A percentile compares a stretch with the other conserved stretches of the same genome.
phyloP scores from a whole-genome alignment of 2,329 filamentous ascomycete species.

The Aschersonia sp. region DNA sequence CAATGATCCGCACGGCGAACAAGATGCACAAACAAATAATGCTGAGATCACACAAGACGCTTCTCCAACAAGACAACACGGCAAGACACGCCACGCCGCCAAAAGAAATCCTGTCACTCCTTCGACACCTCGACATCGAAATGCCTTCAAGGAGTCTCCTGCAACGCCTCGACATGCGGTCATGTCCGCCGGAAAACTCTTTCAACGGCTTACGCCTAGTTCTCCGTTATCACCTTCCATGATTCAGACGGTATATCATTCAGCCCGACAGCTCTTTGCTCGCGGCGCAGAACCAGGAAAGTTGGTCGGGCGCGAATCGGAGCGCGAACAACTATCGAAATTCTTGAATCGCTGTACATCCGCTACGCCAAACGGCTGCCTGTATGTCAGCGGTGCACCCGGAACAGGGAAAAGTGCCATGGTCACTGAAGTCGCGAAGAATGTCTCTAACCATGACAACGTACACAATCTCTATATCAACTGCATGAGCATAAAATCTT shows the following conservation, averaged over 20 bases:
- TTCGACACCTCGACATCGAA: conserved; percentile 62
- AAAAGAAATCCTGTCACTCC: conserved; percentile 47
- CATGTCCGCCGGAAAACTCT: conserved; percentile 58
- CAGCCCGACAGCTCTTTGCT: conserved; percentile 76
- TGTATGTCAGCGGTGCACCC: conserved; percentile 91
- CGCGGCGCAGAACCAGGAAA: conserved; percentile 61
- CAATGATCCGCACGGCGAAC: conserved; percentile 26
- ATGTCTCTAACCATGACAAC: conserved; percentile 33
- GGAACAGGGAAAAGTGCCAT: conserved; percentile 96
- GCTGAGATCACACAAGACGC: conserved; percentile 24
- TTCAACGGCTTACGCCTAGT: conserved; percentile 66
- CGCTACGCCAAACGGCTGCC: conserved; percentile 55
- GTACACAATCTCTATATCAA: conserved; percentile 74
- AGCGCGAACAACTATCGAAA: conserved; percentile 46
- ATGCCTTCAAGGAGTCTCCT: conserved; percentile 59
- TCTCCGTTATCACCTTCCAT: conserved; percentile 57
- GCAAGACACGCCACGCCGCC: conserved; percentile 13
- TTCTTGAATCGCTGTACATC: conserved; percentile 56
- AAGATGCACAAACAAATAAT: conserved; percentile 4
- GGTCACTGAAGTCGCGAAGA: conserved; percentile 62
- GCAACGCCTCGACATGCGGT: conserved; percentile 76
- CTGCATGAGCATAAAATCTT: conserved; percentile 90
- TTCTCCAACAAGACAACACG: conserved; percentile 11
- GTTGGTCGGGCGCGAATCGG: conserved; percentile 63
- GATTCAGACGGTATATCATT: conserved; percentile 67